Evolutionary conservation across 108 stramenopile species (phyloP).

Genomic region (Cyclotella atomus): DNA sequence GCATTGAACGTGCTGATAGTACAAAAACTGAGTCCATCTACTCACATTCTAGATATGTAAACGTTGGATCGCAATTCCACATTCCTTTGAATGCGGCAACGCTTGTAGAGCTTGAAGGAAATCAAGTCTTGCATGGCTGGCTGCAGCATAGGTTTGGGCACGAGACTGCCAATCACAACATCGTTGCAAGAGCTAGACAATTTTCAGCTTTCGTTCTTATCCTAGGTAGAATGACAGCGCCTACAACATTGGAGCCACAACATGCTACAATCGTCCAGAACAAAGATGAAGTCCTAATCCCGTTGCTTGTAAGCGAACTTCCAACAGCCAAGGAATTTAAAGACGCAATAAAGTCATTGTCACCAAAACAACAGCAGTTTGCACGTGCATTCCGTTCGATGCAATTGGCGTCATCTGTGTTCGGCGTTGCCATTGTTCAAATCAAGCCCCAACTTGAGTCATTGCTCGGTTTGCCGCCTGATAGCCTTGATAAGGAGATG

Average conservation of each 20-base stretch:
- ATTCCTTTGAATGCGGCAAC: constrained; percentile 60
- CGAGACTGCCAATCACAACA: constrained; percentile 17
- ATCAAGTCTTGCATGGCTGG: constrained; percentile 77
- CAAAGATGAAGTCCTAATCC: constrained; percentile 88
- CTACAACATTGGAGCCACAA: constrained; percentile 69
- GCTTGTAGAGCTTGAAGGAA: constrained; percentile 54
- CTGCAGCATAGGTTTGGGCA: constrained; percentile 54
- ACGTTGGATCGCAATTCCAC: constrained; percentile 49
- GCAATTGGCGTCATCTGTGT: constrained; percentile 85
- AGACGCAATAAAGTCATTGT: constrained; percentile 82
- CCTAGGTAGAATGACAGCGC: constrained; percentile 72
- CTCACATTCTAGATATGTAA: constrained; percentile 50
- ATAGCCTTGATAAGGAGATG: constrained; percentile 85
- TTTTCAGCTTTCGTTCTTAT: constrained; percentile 81
- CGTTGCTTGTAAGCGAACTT: constrained; percentile 73
- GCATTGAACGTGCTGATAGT: constrained; percentile 55
- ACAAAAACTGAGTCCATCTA: constrained; percentile 40
- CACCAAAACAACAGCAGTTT: constrained; percentile 87
- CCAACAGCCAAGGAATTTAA: constrained; percentile 89
- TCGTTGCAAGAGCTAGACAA: constrained; percentile 74
- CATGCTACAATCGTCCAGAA: constrained; percentile 86
- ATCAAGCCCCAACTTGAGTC: constrained; percentile 88
- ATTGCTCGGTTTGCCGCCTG: constrained; percentile 65
- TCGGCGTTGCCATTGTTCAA: constrained; percentile 82
- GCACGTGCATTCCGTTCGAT: constrained; percentile 76